Percentiles rank a stretch among this genome's conserved stretches.
Evolutionary conservation across 257 asterid genomes (phyloP).

Genomic region (Jasminum sambac): DNA sequence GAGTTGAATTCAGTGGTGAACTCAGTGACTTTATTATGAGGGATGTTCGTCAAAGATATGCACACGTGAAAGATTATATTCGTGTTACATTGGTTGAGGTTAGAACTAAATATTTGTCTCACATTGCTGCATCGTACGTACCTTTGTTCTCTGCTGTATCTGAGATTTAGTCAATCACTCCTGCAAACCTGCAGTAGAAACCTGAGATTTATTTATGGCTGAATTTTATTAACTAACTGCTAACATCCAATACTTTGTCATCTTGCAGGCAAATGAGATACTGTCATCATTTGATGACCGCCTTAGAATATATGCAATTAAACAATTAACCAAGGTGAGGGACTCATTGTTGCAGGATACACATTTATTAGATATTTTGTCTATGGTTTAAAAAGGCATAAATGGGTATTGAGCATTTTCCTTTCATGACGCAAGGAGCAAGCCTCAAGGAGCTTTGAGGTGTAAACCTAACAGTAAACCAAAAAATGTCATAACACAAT

Average conservation of each 20-base stretch:
- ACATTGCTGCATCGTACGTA: not conserved
- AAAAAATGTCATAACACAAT: too few relatives aligned
- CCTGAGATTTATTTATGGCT: constrained; percentile 8
- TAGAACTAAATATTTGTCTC: constrained; percentile 23
- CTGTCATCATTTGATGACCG: constrained; percentile 94
- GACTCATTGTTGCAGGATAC: constrained; percentile 15
- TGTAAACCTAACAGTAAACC: too few relatives aligned
- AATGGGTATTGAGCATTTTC: too few relatives aligned
- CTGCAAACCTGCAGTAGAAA: constrained; percentile 16
- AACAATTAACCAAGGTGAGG: constrained; percentile 85
- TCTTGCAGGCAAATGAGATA: constrained; percentile 88
- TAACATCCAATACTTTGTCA: constrained; percentile 15
- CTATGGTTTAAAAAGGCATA: too few relatives aligned
- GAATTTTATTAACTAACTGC: constrained; percentile 20
- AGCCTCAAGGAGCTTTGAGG: too few relatives aligned
- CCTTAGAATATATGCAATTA: constrained; percentile 76
- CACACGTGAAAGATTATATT: constrained; percentile 90
- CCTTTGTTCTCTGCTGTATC: constrained; percentile 14
- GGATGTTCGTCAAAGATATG: constrained; percentile 86
- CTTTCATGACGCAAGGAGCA: too few relatives aligned
- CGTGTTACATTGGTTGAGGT: constrained; percentile 94
- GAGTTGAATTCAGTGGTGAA: constrained; percentile 98
- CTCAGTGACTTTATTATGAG: constrained; percentile 86
- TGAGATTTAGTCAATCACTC: constrained; percentile 8
- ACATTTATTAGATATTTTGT: too few relatives aligned